phyloP scores from a whole-genome alignment of 2,329 filamentous ascomycete genomes.

The Colletotrichum agaves region DNA sequence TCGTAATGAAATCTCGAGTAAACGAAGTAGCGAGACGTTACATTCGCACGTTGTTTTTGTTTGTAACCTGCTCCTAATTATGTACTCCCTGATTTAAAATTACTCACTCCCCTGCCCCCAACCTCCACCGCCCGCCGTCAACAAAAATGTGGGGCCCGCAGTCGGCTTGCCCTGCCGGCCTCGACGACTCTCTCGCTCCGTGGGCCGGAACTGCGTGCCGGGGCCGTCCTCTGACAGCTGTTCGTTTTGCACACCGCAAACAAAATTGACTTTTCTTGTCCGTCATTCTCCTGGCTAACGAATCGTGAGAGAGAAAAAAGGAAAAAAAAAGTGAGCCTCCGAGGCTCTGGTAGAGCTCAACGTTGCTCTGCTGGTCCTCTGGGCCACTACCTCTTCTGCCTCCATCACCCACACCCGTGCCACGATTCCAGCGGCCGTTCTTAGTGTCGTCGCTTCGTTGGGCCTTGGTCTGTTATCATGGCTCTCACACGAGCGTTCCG shows the following conservation, averaged over 20 bases:
- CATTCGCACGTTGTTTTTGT: conserved; percentile 21
- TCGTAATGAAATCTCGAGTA: not conserved
- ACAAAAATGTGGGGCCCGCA: conserved; percentile 26
- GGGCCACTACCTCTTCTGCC: not conserved
- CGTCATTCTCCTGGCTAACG: conserved; percentile 8
- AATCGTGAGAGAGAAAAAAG: no score
- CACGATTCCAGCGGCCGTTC: conserved; percentile 24
- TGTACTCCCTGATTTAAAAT: not conserved
- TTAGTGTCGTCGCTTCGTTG: conserved; percentile 16
- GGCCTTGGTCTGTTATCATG: conserved; percentile 26
- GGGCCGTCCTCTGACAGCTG: conserved; percentile 29
- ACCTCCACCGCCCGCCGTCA: not conserved
- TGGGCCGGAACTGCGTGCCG: conserved; percentile 39
- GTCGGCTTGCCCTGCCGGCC: conserved; percentile 24
- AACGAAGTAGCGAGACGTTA: conserved; percentile 15
- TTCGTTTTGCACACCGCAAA: not conserved
- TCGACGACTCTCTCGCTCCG: conserved; percentile 34
- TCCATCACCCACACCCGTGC: conserved; percentile 15
- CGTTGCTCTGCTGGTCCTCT: conserved; percentile 24
- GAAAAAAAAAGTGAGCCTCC: conserved; percentile 11
- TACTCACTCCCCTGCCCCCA: conserved; percentile 4
- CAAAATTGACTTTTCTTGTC: not conserved
- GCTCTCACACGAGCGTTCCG: conserved; percentile 30
- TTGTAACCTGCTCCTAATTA: conserved; percentile 6
- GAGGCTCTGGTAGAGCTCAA: conserved; percentile 26